Percentiles rank a stretch among this genome's conserved stretches.
These are phyloP conservation scores for Zygnema cylindricum DNA, from an alignment of 139 green algal genomes.

Conservation along the genomic window DNA sequence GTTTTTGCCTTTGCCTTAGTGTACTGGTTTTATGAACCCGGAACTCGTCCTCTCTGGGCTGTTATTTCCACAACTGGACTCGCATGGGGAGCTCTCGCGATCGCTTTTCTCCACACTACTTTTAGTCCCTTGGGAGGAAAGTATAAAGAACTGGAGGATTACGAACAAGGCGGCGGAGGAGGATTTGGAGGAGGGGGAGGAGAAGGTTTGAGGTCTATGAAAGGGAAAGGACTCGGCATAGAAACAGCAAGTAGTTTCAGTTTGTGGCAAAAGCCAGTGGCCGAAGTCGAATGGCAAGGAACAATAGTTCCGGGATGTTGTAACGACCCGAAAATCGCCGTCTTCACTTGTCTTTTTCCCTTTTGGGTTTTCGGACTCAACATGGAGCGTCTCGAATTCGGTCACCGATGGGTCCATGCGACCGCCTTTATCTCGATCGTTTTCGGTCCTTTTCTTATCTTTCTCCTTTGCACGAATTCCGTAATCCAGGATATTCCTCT, in stretches of 20 bases:
- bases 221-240: background rate
- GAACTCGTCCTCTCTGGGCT: background rate
- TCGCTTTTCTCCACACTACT: slow-evolving; percentile 28
- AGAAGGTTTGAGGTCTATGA: background rate
- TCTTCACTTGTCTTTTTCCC: slow-evolving; percentile 6
- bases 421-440: slow-evolving; percentile 22
- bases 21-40: background rate
- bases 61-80: background rate
- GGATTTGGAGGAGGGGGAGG: background rate
- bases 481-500: background rate
- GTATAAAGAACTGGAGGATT: slow-evolving; percentile 18
- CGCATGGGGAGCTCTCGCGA: background rate
- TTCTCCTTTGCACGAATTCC: slow-evolving; percentile 15
- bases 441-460: slow-evolving; percentile 32
- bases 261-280: background rate
- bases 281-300: background rate
- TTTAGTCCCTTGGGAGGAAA: slow-evolving; percentile 21
- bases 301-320: slow-evolving; percentile 17
- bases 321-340: background rate
- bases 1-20: slow-evolving; percentile 26
- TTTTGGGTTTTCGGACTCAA: slow-evolving; percentile 36
- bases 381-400: slow-evolving; percentile 24
- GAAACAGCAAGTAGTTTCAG: background rate
- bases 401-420: slow-evolving; percentile 20
- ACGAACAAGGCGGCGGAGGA: background rate